Conservation (phyloP, 2,329 filamentous ascomycete species). For the Orbilia javanica region DNA sequence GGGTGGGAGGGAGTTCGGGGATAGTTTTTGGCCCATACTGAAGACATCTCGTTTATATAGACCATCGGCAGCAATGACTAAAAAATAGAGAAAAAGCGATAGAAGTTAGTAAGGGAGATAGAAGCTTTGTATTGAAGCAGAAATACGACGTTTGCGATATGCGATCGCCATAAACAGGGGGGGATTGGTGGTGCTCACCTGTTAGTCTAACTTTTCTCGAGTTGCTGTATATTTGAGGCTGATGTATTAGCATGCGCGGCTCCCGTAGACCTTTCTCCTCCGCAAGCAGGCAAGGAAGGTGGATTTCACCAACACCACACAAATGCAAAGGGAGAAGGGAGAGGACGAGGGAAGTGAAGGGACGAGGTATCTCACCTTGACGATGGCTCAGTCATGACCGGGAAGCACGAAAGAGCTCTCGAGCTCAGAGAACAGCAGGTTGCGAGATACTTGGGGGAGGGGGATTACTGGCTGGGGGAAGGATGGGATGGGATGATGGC, state of each 20-base stretch:
- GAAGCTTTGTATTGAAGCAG: neutral
- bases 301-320: slow-evolving; percentile 23
- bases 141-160: neutral
- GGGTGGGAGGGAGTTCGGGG: slow-evolving; percentile 46
- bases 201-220: slow-evolving; percentile 59
- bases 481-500: neutral
- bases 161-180: neutral
- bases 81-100: neutral
- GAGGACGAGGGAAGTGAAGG: neutral
- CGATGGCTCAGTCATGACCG: slow-evolving; percentile 58
- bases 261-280: slow-evolving; percentile 27
- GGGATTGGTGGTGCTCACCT: slow-evolving; percentile 32
- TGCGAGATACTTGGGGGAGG: neutral
- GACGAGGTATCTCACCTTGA: slow-evolving; percentile 45
- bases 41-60: slow-evolving; percentile 99
- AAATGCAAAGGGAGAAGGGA: neutral
- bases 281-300: neutral
- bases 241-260: slow-evolving; percentile 54
- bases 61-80: slow-evolving; percentile 98
- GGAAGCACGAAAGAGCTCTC: slow-evolving; percentile 50
- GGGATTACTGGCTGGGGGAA: neutral
- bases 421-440: slow-evolving; percentile 23
- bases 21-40: slow-evolving; percentile 72
- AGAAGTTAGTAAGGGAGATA: slow-evolving; percentile 15
- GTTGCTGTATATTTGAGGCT: slow-evolving; percentile 51